phyloP scores from a whole-genome alignment of 2,329 filamentous ascomycete species.

The Elsinoe australis region DNA sequence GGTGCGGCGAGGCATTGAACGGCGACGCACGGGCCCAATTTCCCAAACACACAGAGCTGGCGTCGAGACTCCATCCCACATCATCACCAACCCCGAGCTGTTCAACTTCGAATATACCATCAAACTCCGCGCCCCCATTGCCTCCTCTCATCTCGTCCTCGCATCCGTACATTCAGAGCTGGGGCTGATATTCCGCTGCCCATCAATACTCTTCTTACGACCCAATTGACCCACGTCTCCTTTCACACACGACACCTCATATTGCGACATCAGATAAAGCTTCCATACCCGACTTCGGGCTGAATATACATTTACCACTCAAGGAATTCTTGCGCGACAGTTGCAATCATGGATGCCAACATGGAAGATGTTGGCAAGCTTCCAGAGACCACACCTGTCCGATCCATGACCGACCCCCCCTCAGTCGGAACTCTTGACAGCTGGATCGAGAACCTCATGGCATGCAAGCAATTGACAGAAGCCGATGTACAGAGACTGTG shows the following conservation, averaged over 20 bases:
- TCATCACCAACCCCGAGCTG: constrained; percentile 9
- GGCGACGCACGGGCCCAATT: constrained; percentile 4
- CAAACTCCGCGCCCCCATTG: no score
- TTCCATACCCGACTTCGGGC: no score
- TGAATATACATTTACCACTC: no score
- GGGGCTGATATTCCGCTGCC: no score
- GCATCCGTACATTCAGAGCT: no score
- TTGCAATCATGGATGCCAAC: constrained; percentile 82
- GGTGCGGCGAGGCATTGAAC: not conserved
- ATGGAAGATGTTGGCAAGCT: constrained; percentile 96
- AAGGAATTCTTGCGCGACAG: no score
- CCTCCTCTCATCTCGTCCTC: no score
- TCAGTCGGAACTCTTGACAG: constrained; percentile 90
- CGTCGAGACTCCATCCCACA: constrained; percentile 4
- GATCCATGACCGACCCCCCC: constrained; percentile 68
- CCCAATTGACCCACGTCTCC: no score
- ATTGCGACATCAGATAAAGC: no score
- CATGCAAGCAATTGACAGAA: constrained; percentile 95
- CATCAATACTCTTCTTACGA: no score
- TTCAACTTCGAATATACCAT: no score
- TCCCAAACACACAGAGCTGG: constrained; percentile 10
- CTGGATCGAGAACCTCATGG: constrained; percentile 98
- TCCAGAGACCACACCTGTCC: constrained; percentile 66
- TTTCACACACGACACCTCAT: no score
- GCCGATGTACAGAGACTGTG: constrained; percentile 91